Evolutionary conservation across 139 green algal species (phyloP), one percentile per base, ranked within the genome.

Genomic region (Chlorella vulgaris): DNA sequence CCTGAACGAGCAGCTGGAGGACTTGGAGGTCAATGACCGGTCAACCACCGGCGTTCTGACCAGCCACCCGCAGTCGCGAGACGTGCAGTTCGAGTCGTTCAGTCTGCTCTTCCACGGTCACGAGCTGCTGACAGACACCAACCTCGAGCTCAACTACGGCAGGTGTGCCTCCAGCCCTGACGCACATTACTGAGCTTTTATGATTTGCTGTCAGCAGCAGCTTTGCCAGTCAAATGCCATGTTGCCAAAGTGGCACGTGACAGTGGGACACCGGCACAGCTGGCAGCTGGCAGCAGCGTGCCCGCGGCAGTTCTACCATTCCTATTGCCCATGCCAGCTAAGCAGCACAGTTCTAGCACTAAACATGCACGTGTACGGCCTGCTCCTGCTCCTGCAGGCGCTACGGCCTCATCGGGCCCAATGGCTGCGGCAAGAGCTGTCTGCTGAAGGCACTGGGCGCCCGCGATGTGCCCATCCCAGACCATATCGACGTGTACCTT

Each of bases 401-500:
- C 22, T 97, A 97, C 86, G 94, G 93, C 22, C 85, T 97, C 4
- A 77, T 98, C n/a, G 94, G 94, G 10, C 87, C 91, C 55, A 98
- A 98, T 82, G 94, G 95, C 40, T 95, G 90, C 80, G 95, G 95
- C 67, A 98, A 98, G 82, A 94, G 88, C 4, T 92, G 77, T 47
- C 91, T 98, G 66, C 88, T 98, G 10, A 95, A 96, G 80, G 91
- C 92, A 10, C 82, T 99, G 29, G 94, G 91, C 0, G 83, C 81
- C 75, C 7, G 94, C 29, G 95, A 98, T 74, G 81, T 99, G 21
- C 89, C 91, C 35, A 97, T 98, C 74, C 96, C 96, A 4, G 84
- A 93, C 4, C 96, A 98, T 88, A 96, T 99, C 22, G 94, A 98
- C 79, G 90, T 97, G 39, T 98, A 96, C 89, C 90, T 97, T 83